A percentile compares a stretch with the other conserved stretches of the same genome.
phyloP scores from a whole-genome alignment of 345 rosid genomes.

The Eucalyptus urophylla region DNA sequence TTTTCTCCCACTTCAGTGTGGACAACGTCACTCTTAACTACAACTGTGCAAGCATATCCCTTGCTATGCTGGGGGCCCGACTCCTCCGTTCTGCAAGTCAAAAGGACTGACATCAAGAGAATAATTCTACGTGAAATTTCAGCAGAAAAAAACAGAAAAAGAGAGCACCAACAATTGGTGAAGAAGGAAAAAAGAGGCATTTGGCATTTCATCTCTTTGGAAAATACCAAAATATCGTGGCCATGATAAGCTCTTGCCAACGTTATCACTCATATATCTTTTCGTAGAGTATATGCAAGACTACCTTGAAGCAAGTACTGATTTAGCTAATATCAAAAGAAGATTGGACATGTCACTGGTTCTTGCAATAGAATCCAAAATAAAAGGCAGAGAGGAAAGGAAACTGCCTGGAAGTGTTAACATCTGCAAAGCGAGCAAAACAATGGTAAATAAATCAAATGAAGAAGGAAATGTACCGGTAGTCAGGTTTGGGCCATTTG shows the following conservation, averaged over 20 bases:
- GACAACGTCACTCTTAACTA: constrained; percentile 12
- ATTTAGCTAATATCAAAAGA: not conserved
- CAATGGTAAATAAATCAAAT: not conserved
- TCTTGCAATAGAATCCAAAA: not conserved
- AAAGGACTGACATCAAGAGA: not conserved
- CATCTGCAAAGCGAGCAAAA: not conserved
- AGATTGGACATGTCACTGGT: not conserved
- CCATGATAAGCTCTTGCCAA: not conserved
- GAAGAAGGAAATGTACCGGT: constrained; percentile 22
- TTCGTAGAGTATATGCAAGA: not conserved
- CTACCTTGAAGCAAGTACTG: not conserved
- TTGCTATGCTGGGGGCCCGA: constrained; percentile 25
- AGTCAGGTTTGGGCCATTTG: constrained; percentile 56
- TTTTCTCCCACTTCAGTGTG: constrained; percentile 36
- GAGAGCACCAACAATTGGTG: not conserved
- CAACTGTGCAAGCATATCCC: constrained; percentile 39
- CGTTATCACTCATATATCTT: not conserved
- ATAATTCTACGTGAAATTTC: not conserved
- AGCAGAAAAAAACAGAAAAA: not conserved
- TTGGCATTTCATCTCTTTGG: not conserved
- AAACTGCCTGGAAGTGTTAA: not conserved
- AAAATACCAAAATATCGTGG: not conserved
- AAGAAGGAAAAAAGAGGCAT: not conserved
- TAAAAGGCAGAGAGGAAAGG: not conserved
- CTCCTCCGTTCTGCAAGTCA: constrained; percentile 29